phyloP scores from a whole-genome alignment of 441 rosid species.

The Adansonia rubrostipa region DNA sequence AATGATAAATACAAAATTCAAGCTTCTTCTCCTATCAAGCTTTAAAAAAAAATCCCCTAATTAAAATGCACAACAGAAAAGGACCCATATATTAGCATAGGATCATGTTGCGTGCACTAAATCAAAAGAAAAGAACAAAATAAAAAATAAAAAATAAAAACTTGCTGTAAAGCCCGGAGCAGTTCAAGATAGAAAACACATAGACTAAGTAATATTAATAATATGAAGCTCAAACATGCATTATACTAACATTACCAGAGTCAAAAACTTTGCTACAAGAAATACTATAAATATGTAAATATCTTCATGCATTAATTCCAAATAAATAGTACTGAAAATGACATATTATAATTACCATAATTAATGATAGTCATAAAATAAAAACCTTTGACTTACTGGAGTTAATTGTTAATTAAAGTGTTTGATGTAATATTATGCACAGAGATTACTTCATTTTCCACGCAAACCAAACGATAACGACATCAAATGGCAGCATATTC shows the following conservation, averaged over 20 bases:
- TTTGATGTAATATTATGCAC: slow-evolving; percentile 29
- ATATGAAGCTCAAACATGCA: neutral
- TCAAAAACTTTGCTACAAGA: neutral
- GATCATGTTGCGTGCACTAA: neutral
- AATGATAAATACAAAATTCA: neutral
- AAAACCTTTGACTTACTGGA: slow-evolving; percentile 23
- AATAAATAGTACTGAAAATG: slow-evolving; percentile 14
- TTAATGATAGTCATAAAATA: neutral
- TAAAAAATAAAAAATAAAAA: neutral
- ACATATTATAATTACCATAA: neutral
- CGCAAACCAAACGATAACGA: slow-evolving; percentile 48
- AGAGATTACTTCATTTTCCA: slow-evolving; percentile 27
- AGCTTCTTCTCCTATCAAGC: neutral
- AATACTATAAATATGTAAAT: neutral
- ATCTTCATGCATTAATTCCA: neutral
- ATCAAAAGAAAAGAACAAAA: neutral
- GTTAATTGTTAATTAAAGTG: neutral
- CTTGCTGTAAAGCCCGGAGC: neutral
- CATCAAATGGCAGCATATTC: slow-evolving; percentile 29
- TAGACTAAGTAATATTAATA: neutral
- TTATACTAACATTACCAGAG: too few relatives aligned
- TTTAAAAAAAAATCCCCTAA: neutral
- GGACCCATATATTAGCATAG: neutral
- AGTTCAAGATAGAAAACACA: neutral
- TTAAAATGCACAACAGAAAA: neutral